Percentiles rank a stretch among this genome's conserved stretches.
These are phyloP conservation scores for Coniochaeta hoffmannii DNA, from an alignment of 2,329 filamentous ascomycete genomes.

Conservation along the genomic window DNA sequence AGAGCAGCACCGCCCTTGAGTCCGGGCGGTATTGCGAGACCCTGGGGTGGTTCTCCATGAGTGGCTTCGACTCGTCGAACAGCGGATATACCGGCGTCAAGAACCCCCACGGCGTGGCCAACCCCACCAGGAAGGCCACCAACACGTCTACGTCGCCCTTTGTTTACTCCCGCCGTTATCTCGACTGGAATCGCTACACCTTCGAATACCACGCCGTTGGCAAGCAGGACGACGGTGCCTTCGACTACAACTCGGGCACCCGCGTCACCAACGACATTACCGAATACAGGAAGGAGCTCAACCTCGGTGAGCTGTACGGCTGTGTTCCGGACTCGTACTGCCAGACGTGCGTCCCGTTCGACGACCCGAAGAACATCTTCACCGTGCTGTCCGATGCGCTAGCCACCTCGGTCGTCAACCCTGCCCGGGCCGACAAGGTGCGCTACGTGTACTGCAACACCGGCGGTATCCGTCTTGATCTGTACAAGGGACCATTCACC, in stretches of 20 bases:
- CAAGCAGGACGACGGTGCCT: slow-evolving; percentile 9
- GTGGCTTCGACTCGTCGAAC: slow-evolving; percentile 43
- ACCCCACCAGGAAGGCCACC: slow-evolving; percentile 31
- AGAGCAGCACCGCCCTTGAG: slow-evolving; percentile 52
- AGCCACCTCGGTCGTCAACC: slow-evolving; percentile 42
- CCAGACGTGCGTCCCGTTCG: slow-evolving; percentile 45
- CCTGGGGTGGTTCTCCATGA: slow-evolving; percentile 58
- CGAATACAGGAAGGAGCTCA: slow-evolving; percentile 40
- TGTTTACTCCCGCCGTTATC: slow-evolving; percentile 51
- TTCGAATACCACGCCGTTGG: slow-evolving; percentile 56
- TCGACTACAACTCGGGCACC: slow-evolving; percentile 13
- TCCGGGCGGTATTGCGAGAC: slow-evolving; percentile 63
- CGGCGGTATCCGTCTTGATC: slow-evolving; percentile 52
- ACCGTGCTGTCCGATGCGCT: slow-evolving; percentile 43
- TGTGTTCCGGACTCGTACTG: slow-evolving; percentile 56
- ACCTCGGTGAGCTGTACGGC: slow-evolving; percentile 48
- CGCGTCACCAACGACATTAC: slow-evolving; percentile 22
- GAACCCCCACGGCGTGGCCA: slow-evolving; percentile 28
- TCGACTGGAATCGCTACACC: slow-evolving; percentile 62
- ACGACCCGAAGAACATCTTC: slow-evolving; percentile 46
- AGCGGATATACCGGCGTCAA: slow-evolving; percentile 30
- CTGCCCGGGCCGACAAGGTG: slow-evolving; percentile 38
- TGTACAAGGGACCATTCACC: slow-evolving; percentile 56
- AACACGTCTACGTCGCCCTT: slow-evolving; percentile 29
- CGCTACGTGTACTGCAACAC: slow-evolving; percentile 55